Conservation (phyloP, 2,329 filamentous ascomycete species). For the Boeremia lycopersici region DNA sequence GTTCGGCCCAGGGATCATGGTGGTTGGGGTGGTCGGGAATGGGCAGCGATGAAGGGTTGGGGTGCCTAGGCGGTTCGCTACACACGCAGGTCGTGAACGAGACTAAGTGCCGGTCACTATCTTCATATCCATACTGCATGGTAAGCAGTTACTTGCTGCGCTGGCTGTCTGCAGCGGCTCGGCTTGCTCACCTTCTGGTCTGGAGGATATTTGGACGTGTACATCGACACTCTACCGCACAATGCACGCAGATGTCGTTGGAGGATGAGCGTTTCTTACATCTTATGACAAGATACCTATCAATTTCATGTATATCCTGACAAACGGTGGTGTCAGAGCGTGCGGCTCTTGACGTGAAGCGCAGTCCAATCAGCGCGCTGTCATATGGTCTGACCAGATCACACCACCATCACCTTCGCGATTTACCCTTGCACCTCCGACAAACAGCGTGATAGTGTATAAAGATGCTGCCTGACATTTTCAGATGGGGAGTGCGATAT, state of each 20-base stretch:
- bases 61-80: not conserved
- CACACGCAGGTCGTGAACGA: not conserved
- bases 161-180: not conserved
- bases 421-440: not conserved
- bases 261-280: not conserved
- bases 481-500: not conserved
- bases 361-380: not conserved
- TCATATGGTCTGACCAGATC: constrained; percentile 9
- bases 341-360: not conserved
- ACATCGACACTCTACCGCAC: not conserved
- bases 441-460: not conserved
- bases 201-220: not conserved
- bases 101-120: not conserved
- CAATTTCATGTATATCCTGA: not conserved
- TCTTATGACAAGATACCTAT: not conserved
- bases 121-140: not conserved
- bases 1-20: constrained; percentile 23
- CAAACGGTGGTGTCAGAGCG: not conserved
- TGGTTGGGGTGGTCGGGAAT: constrained; percentile 31
- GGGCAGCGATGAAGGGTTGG: constrained; percentile 20
- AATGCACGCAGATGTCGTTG: not conserved
- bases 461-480: not conserved
- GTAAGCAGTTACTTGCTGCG: not conserved
- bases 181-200: not conserved
- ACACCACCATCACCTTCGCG: constrained; percentile 12